A percentile compares a stretch with the other conserved stretches of the same genome.
Conservation (phyloP, 441 rosid genomes). For the Dalechampia spathulata region DNA sequence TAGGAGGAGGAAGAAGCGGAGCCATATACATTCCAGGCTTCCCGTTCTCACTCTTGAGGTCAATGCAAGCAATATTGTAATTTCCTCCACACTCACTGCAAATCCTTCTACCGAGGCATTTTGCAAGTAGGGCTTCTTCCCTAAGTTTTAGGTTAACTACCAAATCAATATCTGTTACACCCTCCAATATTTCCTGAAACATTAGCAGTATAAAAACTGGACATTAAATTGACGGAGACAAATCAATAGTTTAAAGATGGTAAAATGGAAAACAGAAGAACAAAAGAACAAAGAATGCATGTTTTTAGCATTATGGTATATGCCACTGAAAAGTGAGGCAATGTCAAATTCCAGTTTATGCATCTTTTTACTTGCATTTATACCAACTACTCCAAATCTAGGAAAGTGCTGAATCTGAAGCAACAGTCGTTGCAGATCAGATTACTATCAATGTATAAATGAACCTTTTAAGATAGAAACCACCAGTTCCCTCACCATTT, state of each 20-base stretch:
- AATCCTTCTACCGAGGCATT: slow-evolving; percentile 92
- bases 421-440: no score
- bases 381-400: no score
- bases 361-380: no score
- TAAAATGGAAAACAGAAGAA: neutral
- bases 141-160: slow-evolving; percentile 80
- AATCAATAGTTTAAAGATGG: neutral
- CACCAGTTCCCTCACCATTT: no score
- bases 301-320: neutral
- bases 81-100: slow-evolving; percentile 88
- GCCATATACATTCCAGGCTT: slow-evolving; percentile 82
- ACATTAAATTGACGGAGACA: neutral
- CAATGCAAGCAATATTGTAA: slow-evolving; percentile 79
- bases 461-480: no score
- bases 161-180: slow-evolving; percentile 73
- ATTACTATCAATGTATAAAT: no score
- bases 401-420: no score
- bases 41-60: slow-evolving; percentile 72
- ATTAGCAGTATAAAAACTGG: slow-evolving; percentile 7
- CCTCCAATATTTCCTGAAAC: slow-evolving; percentile 80
- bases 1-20: slow-evolving; percentile 88
- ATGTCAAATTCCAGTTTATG: no score
- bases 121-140: slow-evolving; percentile 84
- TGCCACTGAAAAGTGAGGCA: neutral
- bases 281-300: neutral